Evolutionary conservation across 1,139 yeast genomes (phyloP).

Genomic region (Candida sanyaensis): DNA sequence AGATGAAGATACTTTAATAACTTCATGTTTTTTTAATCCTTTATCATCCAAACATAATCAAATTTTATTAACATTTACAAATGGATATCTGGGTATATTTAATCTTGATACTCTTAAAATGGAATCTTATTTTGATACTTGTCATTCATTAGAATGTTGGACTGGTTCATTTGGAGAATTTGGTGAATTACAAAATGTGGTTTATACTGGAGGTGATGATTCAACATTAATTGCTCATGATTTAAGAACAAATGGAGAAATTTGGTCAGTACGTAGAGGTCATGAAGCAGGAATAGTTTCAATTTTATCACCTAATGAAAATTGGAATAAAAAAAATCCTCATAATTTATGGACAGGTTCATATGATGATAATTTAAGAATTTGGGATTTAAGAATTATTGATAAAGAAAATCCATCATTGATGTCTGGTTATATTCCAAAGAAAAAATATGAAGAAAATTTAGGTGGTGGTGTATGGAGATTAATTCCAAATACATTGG

Average conservation of each 20-base stretch:
- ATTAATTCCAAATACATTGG: slow-evolving; percentile 62
- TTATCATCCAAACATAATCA: slow-evolving; percentile 17
- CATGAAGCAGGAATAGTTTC: slow-evolving; percentile 92
- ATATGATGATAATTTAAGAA: slow-evolving; percentile 77
- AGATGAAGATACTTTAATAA: slow-evolving; percentile 53
- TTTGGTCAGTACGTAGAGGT: slow-evolving; percentile 60
- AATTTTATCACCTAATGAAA: slow-evolving; percentile 51
- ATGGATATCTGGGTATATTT: slow-evolving; percentile 49
- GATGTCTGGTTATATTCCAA: slow-evolving; percentile 52
- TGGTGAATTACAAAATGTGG: slow-evolving; percentile 54
- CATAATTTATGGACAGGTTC: slow-evolving; percentile 84
- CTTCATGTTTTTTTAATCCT: slow-evolving; percentile 68
- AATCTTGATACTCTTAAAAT: slow-evolving; percentile 22
- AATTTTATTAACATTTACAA: slow-evolving; percentile 56
- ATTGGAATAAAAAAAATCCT: slow-evolving; percentile 45
- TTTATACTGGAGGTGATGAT: slow-evolving; percentile 94
- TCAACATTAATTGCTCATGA: slow-evolving; percentile 76
- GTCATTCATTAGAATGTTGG: slow-evolving; percentile 87
- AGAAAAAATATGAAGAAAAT: slow-evolving; percentile 40
- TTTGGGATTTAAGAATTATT: slow-evolving; percentile 68
- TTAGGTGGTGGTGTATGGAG: slow-evolving; percentile 97
- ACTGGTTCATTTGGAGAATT: slow-evolving; percentile 71
- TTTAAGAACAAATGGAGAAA: slow-evolving; percentile 42
- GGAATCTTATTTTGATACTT: slow-evolving; percentile 19
- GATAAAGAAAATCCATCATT: slow-evolving; percentile 37